Conservation (phyloP, 306 rosid genomes). For the Cucumis hystrix region DNA sequence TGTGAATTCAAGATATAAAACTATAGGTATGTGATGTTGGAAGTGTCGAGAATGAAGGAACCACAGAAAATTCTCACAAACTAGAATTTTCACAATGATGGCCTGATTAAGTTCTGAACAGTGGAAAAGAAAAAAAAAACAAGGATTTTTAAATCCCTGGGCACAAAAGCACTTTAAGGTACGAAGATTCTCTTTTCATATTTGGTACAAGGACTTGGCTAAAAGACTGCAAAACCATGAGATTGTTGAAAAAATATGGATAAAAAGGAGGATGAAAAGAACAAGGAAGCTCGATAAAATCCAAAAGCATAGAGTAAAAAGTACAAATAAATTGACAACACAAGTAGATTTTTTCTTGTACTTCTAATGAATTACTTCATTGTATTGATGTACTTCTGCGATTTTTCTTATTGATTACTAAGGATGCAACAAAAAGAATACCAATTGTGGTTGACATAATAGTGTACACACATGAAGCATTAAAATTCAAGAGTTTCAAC, state of each 20-base stretch:
- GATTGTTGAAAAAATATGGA: neutral
- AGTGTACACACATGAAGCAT: neutral
- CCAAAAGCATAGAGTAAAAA: neutral
- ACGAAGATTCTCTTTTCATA: neutral
- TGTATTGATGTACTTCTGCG: neutral
- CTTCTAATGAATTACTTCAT: neutral
- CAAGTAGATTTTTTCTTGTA: neutral
- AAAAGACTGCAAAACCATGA: neutral
- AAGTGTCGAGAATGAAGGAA: neutral
- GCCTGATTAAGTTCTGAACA: neutral
- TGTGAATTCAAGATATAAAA: neutral
- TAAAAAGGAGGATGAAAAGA: neutral
- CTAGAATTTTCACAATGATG: neutral
- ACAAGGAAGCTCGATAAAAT: neutral
- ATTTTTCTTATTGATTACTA: neutral
- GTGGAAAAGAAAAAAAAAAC: no score
- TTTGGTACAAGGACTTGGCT: neutral
- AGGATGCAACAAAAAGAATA: neutral
- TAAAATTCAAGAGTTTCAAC: neutral
- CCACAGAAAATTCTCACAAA: neutral
- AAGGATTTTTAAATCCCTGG: neutral
- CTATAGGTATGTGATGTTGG: neutral
- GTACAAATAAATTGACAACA: neutral
- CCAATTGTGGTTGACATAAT: neutral
- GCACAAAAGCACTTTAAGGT: neutral